These are phyloP conservation scores for Amphirosellinia nigrospora DNA, from an alignment of 495 filamentous ascomycete species.

Conservation along the genomic window DNA sequence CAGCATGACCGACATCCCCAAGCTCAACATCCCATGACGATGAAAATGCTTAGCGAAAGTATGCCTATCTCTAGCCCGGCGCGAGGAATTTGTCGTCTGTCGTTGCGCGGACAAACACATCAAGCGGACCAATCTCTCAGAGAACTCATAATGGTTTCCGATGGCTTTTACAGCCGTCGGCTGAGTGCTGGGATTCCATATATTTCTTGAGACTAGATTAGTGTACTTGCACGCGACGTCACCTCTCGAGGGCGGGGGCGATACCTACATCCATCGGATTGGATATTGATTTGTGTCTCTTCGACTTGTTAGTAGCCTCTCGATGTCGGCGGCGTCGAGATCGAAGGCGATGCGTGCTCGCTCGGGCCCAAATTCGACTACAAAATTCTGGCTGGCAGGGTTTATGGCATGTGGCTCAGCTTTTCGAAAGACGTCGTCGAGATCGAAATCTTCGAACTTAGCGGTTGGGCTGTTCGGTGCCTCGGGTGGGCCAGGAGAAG, in stretches of 20 bases:
- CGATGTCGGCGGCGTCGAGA: slow-evolving; percentile 54
- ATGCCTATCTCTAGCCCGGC: slow-evolving; percentile 27
- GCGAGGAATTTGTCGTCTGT: slow-evolving; percentile 22
- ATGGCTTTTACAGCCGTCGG: slow-evolving; percentile 57
- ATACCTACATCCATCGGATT: slow-evolving; percentile 73
- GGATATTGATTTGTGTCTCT: slow-evolving; percentile 33
- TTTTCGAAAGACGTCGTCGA: slow-evolving; percentile 49
- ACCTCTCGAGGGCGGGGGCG: neutral
- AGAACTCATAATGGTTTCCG: slow-evolving; percentile 68
- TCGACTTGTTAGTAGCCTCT: slow-evolving; percentile 32
- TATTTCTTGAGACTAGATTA: slow-evolving; percentile 55
- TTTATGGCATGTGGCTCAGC: slow-evolving; percentile 46
- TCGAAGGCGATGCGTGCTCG: slow-evolving; percentile 68
- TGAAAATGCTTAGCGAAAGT: slow-evolving; percentile 19
- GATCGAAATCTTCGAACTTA: slow-evolving; percentile 63
- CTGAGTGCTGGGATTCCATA: slow-evolving; percentile 74
- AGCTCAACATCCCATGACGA: slow-evolving; percentile 31
- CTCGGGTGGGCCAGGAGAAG: slow-evolving; percentile 19
- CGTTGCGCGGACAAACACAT: slow-evolving; percentile 48
- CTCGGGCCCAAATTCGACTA: slow-evolving; percentile 72
- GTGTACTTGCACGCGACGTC: slow-evolving; percentile 23
- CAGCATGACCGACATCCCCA: slow-evolving; percentile 14
- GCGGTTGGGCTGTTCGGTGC: slow-evolving; percentile 22
- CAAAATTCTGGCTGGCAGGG: slow-evolving; percentile 64
- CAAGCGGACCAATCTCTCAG: slow-evolving; percentile 67